Conservation (phyloP, 2,329 filamentous ascomycete species). For the Stemphylium beticola region DNA sequence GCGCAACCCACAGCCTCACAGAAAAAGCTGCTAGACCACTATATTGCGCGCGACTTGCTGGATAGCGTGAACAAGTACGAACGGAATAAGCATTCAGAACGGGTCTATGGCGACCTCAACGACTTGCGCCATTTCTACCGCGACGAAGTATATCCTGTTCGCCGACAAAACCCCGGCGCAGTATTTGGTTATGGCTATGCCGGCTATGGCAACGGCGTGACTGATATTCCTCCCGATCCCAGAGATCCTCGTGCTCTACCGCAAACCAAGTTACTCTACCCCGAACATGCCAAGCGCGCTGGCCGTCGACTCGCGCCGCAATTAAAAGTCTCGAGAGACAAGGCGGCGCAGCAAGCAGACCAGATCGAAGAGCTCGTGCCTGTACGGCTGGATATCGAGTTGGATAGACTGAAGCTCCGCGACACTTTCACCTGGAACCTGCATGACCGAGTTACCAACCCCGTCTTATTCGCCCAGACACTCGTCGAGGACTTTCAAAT, state of each 20-base stretch:
- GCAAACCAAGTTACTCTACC: constrained; percentile 72
- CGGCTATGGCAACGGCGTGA: constrained; percentile 87
- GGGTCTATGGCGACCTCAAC: constrained; percentile 66
- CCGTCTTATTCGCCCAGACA: constrained; percentile 84
- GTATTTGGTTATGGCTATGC: constrained; percentile 77
- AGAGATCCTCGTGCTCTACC: constrained; percentile 59
- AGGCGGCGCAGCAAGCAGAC: constrained; percentile 83
- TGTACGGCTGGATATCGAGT: constrained; percentile 88
- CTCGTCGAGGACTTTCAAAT: constrained; percentile 85
- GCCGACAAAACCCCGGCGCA: constrained; percentile 62
- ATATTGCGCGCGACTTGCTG: constrained; percentile 68
- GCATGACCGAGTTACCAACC: constrained; percentile 81
- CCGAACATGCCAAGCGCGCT: constrained; percentile 73
- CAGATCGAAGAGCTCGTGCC: constrained; percentile 91
- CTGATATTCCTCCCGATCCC: constrained; percentile 56
- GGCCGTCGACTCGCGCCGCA: constrained; percentile 77
- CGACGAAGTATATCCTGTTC: constrained; percentile 63
- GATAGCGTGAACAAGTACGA: constrained; percentile 62
- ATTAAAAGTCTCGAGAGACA: constrained; percentile 79
- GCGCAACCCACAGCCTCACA: constrained; percentile 47
- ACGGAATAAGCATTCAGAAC: constrained; percentile 59
- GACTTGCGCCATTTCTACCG: constrained; percentile 36
- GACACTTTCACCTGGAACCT: constrained; percentile 99
- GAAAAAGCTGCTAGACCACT: constrained; percentile 64
- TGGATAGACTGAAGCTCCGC: constrained; percentile 92